phyloP scores from a whole-genome alignment of 495 filamentous ascomycete species.

The Lindgomyces ingoldianus region DNA sequence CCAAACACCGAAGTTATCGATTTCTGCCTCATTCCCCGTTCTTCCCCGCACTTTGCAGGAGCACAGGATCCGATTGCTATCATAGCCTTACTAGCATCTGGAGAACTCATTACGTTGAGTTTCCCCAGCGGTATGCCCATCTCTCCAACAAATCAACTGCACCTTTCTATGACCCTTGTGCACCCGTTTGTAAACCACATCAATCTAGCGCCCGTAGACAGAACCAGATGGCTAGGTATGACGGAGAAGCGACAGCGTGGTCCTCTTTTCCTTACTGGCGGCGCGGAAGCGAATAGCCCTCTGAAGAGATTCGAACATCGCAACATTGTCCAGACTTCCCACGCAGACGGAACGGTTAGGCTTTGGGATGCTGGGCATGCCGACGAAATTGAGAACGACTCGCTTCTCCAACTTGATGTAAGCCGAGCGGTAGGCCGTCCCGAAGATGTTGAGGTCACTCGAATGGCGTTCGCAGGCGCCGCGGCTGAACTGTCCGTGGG shows the following conservation, averaged over 20 bases:
- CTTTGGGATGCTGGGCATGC: conserved; percentile 89
- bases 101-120: conserved; percentile 82
- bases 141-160: conserved; percentile 85
- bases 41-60: conserved; percentile 81
- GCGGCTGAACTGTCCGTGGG: conserved; percentile 86
- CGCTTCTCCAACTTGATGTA: conserved; percentile 80
- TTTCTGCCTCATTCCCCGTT: conserved; percentile 78
- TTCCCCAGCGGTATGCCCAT: conserved; percentile 92
- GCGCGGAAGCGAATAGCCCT: conserved; percentile 64
- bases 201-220: conserved; percentile 65
- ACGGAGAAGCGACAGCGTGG: conserved; percentile 71
- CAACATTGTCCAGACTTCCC: conserved; percentile 77
- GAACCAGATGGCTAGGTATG: conserved; percentile 87
- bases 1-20: conserved; percentile 76
- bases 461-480: conserved; percentile 71
- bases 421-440: conserved; percentile 76
- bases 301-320: conserved; percentile 76
- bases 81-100: conserved; percentile 74
- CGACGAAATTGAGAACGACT: conserved; percentile 88
- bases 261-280: conserved; percentile 73
- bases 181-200: conserved; percentile 82
- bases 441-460: conserved; percentile 73
- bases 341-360: conserved; percentile 82
- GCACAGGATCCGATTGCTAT: conserved; percentile 86
- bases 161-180: conserved; percentile 76